Evolutionary conservation across 2,329 filamentous ascomycete genomes (phyloP), one percentile per base, ranked within the genome.

Genomic region (Talaromyces verruculosus): DNA sequence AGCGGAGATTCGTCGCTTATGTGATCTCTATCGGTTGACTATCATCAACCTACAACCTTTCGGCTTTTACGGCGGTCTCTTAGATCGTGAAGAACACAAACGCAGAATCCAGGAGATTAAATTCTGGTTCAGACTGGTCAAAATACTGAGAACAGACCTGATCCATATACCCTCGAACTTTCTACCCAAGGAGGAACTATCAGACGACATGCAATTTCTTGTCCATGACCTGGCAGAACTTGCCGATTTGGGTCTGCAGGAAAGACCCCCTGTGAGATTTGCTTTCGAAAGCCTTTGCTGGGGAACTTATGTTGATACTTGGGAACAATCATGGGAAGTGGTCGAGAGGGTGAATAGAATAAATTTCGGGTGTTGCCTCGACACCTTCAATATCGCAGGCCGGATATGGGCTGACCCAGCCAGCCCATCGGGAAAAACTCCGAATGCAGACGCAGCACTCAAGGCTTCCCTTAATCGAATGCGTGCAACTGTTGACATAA

Each of bases 321-420:
- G 91, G 91, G 89, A 92, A 73, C 77, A 80, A 10, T 87, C 84
- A 69, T 93, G 89, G 89, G 85, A 89, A 8, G 80, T 92, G 4
- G 86, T 92, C 1, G 78, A 82, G 69, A 79, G 79, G 4, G 89
- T 93, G 33, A 82, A 91, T 74, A 77, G 89, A 17, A 77, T 83
- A 8, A 93, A 93, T 76, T 91, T 93, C 71, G 90, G 90, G 10
- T 79, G 91, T 39, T 92, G 89, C 71, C 81, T 93, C 28, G 90
- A 93, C 77, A 91, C 88, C 0, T 93, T 91, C 80, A 91, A 93
- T 76, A 89, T 93, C 67, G 85, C 89, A 1, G 90, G 86, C 1
- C 79, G 87, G 8, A 84, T 91, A 67, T 93, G 85, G 70, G 90
- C 88, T 0, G 89, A 93, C 71, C 90, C 90, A 0, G 75, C 85